Base-by-base conservation (phyloP, 1,284 basidiomycete species). In the Puccinia polysora region DNA sequence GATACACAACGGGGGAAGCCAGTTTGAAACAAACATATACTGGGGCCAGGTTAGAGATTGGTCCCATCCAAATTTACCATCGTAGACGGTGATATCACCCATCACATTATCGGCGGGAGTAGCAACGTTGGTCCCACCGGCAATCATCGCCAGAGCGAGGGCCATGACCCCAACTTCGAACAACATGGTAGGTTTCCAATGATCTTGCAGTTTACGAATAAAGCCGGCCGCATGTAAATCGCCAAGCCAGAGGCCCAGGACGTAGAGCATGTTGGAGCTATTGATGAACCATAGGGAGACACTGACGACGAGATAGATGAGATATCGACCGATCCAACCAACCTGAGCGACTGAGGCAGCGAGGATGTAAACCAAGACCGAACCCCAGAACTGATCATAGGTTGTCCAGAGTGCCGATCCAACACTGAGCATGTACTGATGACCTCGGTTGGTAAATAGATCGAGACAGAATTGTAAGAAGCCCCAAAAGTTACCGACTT, bases 361-460 rank as follows among this genome's bases (percentile, higher is more conserved):
- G 49, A 81, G 76, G 76, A 81, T 80, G 65, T 81, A 79, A 68
- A 80, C 80, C 65, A 80, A 77, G 55, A 81, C 77, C 68, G 80
- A 80, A 14, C 81, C 81, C 81, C 81, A 81, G 65, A 81, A 78
- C 75, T 81, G 81, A 55, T 81, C 79, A 74, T 80, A 80, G 3
- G 80, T 81, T 15, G 81, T 78, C 80, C 81, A 81, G 4, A 81
- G 76, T 60, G 80, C 80, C 50, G 79, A 80, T n/a, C 79, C 79
- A 55, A 78, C 76, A 60, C 76, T 76, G 64, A 81, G 78, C 78
- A 81, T 81, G 75, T 80, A 79, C 73, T 79, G 76, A 69, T 81
- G 80, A 74, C 81, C 80, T 15, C 74, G 68, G 74, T 81, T 80
- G 40, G 80, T 81, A 64, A 80, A 79, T 62, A 81, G 73, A 70